phyloP scores from a whole-genome alignment of 2,329 filamentous ascomycete species.

The Phialemonium atrogriseum region DNA sequence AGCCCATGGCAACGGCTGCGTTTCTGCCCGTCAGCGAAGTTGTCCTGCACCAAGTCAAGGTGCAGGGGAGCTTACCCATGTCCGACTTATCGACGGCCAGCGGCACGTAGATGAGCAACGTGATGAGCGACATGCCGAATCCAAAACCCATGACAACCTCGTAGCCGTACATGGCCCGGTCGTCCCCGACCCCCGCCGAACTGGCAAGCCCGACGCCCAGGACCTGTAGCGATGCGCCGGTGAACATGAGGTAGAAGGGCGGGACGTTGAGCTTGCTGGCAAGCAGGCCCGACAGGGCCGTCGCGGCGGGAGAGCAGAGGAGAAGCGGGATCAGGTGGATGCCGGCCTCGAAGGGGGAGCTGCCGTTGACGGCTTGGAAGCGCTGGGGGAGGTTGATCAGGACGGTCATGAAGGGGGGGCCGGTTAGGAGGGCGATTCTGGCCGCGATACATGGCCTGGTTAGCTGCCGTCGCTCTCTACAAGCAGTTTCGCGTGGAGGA shows the following conservation, averaged over 20 bases:
- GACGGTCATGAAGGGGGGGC: constrained; percentile 24
- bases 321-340: constrained; percentile 24
- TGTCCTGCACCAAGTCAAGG: too few relatives aligned
- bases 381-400: constrained; percentile 27
- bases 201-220: constrained; percentile 24
- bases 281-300: constrained; percentile 19
- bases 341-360: constrained; percentile 20
- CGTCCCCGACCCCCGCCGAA: constrained; percentile 12
- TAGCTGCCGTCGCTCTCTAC: too few relatives aligned
- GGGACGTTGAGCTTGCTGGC: constrained; percentile 18
- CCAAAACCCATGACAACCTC: constrained; percentile 27
- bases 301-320: constrained; percentile 22
- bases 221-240: constrained; percentile 19
- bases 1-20: constrained; percentile 24
- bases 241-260: constrained; percentile 21
- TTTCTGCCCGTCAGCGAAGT: too few relatives aligned
- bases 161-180: constrained; percentile 21
- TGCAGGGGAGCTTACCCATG: constrained; percentile 15
- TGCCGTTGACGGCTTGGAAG: constrained; percentile 23
- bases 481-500: constrained; percentile 5
- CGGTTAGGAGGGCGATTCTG: constrained; percentile 21
- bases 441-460: constrained; percentile 3
- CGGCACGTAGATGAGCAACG: constrained; percentile 21
- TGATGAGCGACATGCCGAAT: constrained; percentile 23
- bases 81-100: constrained; percentile 21